Conservation (phyloP, 768 basidiomycete genomes). For the Amyloporia xantha region DNA sequence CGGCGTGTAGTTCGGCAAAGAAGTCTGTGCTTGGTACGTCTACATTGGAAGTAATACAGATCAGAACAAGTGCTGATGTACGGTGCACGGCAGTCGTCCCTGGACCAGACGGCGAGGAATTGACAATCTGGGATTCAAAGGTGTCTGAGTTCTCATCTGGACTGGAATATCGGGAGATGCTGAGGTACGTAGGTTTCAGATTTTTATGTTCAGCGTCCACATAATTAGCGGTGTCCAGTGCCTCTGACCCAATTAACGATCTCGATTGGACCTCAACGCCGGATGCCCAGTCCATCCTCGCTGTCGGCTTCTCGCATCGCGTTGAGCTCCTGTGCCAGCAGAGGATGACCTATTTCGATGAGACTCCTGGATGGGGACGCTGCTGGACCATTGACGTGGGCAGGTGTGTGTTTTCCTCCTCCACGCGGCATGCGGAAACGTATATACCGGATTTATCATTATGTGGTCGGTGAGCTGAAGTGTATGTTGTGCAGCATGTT, state of each 20-base stretch:
- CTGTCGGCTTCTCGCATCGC: slow-evolving; percentile 76
- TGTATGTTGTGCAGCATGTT: slow-evolving; percentile 47
- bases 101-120: slow-evolving; percentile 55
- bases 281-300: slow-evolving; percentile 84
- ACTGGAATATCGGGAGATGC: slow-evolving; percentile 64
- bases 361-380: slow-evolving; percentile 71
- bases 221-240: slow-evolving; percentile 4
- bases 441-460: background rate
- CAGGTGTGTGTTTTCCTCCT: slow-evolving; percentile 36
- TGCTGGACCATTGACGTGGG: slow-evolving; percentile 66
- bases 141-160: slow-evolving; percentile 92
- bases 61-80: background rate
- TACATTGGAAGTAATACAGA: background rate
- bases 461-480: too few relatives aligned
- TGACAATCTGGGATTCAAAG: slow-evolving; percentile 96
- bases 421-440: background rate
- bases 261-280: slow-evolving; percentile 93
- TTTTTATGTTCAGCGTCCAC: background rate
- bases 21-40: slow-evolving; percentile 81
- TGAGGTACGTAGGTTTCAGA: slow-evolving; percentile 53
- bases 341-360: slow-evolving; percentile 86
- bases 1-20: slow-evolving; percentile 84
- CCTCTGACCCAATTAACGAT: slow-evolving; percentile 61
- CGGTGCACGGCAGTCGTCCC: slow-evolving; percentile 45
- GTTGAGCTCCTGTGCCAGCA: slow-evolving; percentile 89